Evolutionary conservation across 495 filamentous ascomycete species (phyloP), one percentile per base, ranked within the genome.

Genomic region (Penicillium simplicissimum): DNA sequence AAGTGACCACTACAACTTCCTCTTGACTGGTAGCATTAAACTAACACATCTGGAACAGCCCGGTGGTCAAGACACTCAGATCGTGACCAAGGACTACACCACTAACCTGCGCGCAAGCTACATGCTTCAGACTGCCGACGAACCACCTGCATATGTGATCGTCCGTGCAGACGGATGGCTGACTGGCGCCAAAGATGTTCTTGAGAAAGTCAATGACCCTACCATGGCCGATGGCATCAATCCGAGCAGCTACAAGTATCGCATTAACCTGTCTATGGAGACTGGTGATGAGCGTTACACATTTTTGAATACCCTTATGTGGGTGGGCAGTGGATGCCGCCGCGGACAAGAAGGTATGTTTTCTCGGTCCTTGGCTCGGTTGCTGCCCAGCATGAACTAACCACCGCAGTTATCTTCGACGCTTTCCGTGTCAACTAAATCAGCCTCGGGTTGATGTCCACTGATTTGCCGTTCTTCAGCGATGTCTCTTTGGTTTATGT

Each of bases 261-360:
- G 84, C 57, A 70, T 86, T 33, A 82, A 84, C 57, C 69, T 87
- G 19, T 78, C 79, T 7, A 85, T 87, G 82, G 84, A 86, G 61
- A 86, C 84, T 6, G 78, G 81, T 2, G 85, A 87, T 64, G 78
- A 84, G 56, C 79, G 85, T 37, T 87, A 87, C 60, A 80, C 82
- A n/a, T 83, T 85, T 64, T 61, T 87, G 60, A 87, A 87, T 67
- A 82, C 81, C 4, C 75, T 83, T 28, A 84, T 87, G 81, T 87
- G 85, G 85, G 72, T 86, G 40, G 82, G 81, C 43, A 85, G 83
- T 60, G 84, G 84, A 43, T 80, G 84, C 61, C 81, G 83, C 67
- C 76, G 80, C 55, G 82, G 82, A 33, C 81, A 82, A 54, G 85
- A 87, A 75, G 76, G 82, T 83, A 55, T 55, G 74, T 66, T 21